Base-by-base conservation (phyloP, 1,284 basidiomycete genomes). In the Erythrobasidium hasegawianum region DNA sequence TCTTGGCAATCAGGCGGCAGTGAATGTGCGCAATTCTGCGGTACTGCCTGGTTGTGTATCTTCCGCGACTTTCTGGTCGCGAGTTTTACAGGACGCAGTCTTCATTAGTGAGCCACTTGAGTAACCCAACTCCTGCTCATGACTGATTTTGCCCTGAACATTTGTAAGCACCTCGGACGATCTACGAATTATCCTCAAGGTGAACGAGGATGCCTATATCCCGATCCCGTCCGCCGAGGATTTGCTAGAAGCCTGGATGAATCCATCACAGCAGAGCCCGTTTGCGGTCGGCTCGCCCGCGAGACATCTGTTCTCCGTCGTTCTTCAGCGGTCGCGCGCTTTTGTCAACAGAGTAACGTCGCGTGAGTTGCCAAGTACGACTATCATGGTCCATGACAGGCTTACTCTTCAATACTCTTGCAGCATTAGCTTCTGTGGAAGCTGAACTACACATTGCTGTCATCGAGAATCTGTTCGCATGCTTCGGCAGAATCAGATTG, bases 151-250 rank as follows among this genome's bases (percentile, higher is more conserved):
- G 11, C 27, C 38, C 2, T 29, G n/a, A n/a, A n/a, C n/a, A n/a
- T n/a, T n/a, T n/a, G n/a, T n/a, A n/a, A 65, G 62, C 16, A 58
- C 62, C 2, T 39, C 11, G 11, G 49, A 65, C n/a, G 62, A 65
- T 43, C 7, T 65, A 4, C 54, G 20, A n/a, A n/a, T 65, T 16
- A 52, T 65, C 2, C 45, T 65, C 11, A 49, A 52, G 22, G 22
- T 57, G 24, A 24, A 65, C 45, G 62, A 58, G 29, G 33, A 41
- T 14, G 45, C 29, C 50, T 7, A 4, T 8, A 33, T 65, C 18
- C 39, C 47, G 8, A 33, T 57, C 13, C 55, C 55, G 14, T 24
- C 24, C 38, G 43, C 54, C 9, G 16, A 50, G 13, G 20, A 18
- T 16, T 33, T 65, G 4, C 9, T 58, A 8, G 43, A 57, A 14